phyloP scores from a whole-genome alignment of 106 monocot species.

The Vanilla planifolia region DNA sequence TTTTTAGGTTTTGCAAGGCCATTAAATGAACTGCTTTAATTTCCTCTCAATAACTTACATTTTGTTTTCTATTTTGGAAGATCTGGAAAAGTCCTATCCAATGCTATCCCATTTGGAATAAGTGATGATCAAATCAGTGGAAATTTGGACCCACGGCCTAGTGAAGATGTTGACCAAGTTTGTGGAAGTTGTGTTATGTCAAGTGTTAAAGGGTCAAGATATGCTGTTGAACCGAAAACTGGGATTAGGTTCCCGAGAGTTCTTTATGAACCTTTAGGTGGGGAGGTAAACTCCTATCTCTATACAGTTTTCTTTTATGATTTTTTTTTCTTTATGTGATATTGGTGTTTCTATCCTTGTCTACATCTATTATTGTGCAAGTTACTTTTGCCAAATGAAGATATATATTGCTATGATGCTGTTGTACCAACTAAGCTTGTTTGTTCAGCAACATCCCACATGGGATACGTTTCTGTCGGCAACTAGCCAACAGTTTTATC shows the following conservation, averaged over 20 bases:
- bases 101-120: slow-evolving; percentile 33
- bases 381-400: background rate
- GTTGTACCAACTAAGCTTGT: background rate
- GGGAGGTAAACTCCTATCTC: slow-evolving; percentile 33
- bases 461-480: background rate
- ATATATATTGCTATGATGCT: background rate
- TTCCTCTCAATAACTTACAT: background rate
- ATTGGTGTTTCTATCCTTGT: background rate
- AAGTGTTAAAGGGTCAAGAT: slow-evolving; percentile 27
- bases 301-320: slow-evolving; percentile 39
- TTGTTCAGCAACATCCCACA: background rate
- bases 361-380: background rate
- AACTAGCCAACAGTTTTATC: background rate
- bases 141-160: slow-evolving; percentile 6
- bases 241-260: slow-evolving; percentile 81
- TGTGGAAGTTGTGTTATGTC: slow-evolving; percentile 35
- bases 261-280: slow-evolving; percentile 34
- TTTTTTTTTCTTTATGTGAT: background rate
- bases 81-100: slow-evolving; percentile 53
- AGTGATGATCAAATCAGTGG: slow-evolving; percentile 17
- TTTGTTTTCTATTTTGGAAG: slow-evolving; percentile 22
- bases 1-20: background rate
- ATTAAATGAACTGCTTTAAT: background rate
- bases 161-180: slow-evolving; percentile 19
- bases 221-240: slow-evolving; percentile 82